Conservation (phyloP, 306 rosid genomes). For the Sechiopsis laciniata region DNA sequence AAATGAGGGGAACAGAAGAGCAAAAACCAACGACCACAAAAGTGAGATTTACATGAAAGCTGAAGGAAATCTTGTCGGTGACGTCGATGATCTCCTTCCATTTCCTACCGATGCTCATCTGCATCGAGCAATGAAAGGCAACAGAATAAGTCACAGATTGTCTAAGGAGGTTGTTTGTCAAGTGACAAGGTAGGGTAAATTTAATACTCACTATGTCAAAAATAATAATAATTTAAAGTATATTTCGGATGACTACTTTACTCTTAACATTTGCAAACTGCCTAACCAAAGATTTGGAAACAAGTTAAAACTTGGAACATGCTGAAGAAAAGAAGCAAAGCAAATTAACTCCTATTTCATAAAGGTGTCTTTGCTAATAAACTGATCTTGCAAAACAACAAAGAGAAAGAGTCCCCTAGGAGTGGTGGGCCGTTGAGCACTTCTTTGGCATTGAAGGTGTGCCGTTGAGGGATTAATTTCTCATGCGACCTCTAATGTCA, state of each 20-base stretch:
- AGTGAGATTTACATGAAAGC: constrained; percentile 59
- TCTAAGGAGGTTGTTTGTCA: neutral
- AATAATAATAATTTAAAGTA: neutral
- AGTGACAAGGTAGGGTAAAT: neutral
- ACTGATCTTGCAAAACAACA: neutral
- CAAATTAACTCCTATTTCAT: neutral
- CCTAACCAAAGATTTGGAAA: neutral
- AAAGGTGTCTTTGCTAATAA: neutral
- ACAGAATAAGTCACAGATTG: constrained; percentile 5
- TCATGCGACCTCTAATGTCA: no score
- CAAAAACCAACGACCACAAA: neutral
- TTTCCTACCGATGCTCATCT: constrained; percentile 94
- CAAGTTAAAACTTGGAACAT: neutral
- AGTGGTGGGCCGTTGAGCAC: no score
- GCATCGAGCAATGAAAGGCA: constrained; percentile 26
- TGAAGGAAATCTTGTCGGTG: constrained; percentile 61
- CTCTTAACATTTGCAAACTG: neutral
- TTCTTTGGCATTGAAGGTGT: no score
- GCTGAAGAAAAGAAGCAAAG: neutral
- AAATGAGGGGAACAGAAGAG: constrained; percentile 1
- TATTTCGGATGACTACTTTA: neutral
- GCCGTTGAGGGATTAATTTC: no score
- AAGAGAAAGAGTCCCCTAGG: no score
- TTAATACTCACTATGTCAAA: neutral
- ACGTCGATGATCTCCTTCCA: constrained; percentile 88